A percentile compares a stretch with the other conserved stretches of the same genome.
Evolutionary conservation across 345 rosid genomes (phyloP).

Genomic region (Zanthoxylum bungeanum): DNA sequence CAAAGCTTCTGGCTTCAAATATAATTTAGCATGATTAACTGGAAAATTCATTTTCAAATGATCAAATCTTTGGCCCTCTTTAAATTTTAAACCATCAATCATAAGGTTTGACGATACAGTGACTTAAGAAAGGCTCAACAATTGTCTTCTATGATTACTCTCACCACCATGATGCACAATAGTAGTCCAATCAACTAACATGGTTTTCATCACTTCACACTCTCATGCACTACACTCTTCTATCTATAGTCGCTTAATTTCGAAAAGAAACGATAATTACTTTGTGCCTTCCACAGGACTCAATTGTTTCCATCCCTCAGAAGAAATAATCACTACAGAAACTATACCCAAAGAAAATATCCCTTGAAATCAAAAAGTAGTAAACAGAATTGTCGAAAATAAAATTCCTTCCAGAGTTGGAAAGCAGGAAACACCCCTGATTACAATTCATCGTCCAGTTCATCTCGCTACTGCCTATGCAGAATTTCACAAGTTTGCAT

Average conservation of each 20-base stretch:
- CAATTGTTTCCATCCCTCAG: neutral
- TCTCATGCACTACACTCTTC: neutral
- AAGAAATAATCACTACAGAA: too few relatives aligned
- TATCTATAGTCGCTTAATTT: neutral
- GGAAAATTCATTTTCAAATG: neutral
- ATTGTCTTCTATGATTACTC: neutral
- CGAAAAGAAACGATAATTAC: neutral
- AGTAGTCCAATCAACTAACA: neutral
- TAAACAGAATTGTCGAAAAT: neutral
- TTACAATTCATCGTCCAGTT: neutral
- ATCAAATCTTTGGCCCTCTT: neutral
- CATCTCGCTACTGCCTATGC: neutral
- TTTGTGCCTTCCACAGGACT: neutral
- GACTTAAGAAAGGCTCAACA: neutral
- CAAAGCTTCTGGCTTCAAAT: neutral
- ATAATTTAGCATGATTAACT: neutral
- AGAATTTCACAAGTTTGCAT: neutral
- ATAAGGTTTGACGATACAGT: neutral
- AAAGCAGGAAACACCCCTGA: neutral
- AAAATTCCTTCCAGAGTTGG: neutral
- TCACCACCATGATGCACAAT: neutral
- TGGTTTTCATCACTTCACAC: neutral
- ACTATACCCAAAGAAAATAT: neutral
- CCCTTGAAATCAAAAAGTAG: neutral
- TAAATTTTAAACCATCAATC: neutral